Percentiles rank a stretch among this genome's conserved stretches.
These are phyloP conservation scores for Acer yangbiense DNA, from an alignment of 345 rosid species.

Conservation along the genomic window DNA sequence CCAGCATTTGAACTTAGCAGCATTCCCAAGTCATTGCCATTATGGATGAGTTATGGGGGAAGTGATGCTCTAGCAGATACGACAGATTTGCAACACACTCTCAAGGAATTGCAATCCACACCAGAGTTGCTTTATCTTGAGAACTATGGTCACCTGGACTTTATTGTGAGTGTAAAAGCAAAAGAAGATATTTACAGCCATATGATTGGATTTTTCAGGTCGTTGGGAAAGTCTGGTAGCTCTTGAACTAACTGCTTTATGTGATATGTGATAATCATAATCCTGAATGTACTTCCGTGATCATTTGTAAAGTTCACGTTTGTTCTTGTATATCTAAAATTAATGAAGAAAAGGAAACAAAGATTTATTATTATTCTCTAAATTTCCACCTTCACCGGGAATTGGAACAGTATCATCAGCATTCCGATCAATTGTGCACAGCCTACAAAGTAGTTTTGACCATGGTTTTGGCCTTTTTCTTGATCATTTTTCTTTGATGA, in stretches of 20 bases:
- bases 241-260: slow-evolving; percentile 29
- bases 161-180: slow-evolving; percentile 52
- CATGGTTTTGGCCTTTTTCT: neutral
- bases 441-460: neutral
- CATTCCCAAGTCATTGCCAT: slow-evolving; percentile 69
- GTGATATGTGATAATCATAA: slow-evolving; percentile 9
- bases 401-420: neutral
- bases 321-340: neutral
- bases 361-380: neutral
- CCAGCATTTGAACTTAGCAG: slow-evolving; percentile 64
- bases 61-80: slow-evolving; percentile 69
- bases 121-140: slow-evolving; percentile 75
- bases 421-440: neutral
- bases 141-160: slow-evolving; percentile 79
- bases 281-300: neutral
- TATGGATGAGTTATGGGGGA: slow-evolving; percentile 95
- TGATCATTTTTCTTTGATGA: neutral
- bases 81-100: slow-evolving; percentile 66
- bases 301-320: slow-evolving; percentile 18
- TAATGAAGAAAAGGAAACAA: neutral
- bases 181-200: slow-evolving; percentile 60
- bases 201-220: slow-evolving; percentile 69
- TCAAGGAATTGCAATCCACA: slow-evolving; percentile 47
- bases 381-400: neutral
- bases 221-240: slow-evolving; percentile 41